phyloP scores from a whole-genome alignment of 768 basidiomycete species.

The Podaxis sp. region DNA sequence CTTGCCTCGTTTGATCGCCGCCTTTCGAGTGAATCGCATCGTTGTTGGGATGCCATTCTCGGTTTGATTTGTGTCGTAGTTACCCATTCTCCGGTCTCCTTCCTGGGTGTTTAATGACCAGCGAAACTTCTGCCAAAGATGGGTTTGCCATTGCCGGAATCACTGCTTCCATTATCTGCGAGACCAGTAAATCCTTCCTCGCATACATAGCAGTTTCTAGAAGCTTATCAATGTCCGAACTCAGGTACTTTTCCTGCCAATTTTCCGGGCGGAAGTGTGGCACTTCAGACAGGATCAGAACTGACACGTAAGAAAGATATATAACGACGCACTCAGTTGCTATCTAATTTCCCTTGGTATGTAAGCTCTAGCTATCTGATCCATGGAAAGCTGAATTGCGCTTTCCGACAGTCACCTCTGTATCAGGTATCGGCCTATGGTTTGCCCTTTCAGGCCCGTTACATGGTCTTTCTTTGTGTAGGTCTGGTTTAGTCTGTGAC shows the following conservation, averaged over 20 bases:
- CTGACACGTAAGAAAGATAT: constrained; percentile 1
- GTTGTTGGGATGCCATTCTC: not conserved
- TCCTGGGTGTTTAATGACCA: not conserved
- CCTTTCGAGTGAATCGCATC: not conserved
- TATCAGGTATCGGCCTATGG: not conserved
- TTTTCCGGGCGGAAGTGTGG: not conserved
- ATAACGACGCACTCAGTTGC: not conserved
- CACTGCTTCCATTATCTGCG: not conserved
- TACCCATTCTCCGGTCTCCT: not conserved
- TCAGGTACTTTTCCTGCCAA: not conserved
- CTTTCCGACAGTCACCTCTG: not conserved
- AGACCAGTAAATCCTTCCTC: not conserved
- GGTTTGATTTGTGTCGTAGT: not conserved
- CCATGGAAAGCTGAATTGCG: not conserved
- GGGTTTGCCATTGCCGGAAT: not conserved
- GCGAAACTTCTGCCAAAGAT: not conserved
- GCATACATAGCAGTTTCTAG: not conserved
- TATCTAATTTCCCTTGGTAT: constrained; percentile 1
- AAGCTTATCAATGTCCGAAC: not conserved
- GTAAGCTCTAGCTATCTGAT: not conserved
- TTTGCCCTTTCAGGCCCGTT: not conserved
- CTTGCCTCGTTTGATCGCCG: not conserved
- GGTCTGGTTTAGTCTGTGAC: not conserved
- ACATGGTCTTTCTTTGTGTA: not conserved
- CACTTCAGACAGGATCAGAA: not conserved